These are phyloP conservation scores for Posidonia oceanica DNA, from an alignment of 116 monocot genomes.

Conservation along the genomic window DNA sequence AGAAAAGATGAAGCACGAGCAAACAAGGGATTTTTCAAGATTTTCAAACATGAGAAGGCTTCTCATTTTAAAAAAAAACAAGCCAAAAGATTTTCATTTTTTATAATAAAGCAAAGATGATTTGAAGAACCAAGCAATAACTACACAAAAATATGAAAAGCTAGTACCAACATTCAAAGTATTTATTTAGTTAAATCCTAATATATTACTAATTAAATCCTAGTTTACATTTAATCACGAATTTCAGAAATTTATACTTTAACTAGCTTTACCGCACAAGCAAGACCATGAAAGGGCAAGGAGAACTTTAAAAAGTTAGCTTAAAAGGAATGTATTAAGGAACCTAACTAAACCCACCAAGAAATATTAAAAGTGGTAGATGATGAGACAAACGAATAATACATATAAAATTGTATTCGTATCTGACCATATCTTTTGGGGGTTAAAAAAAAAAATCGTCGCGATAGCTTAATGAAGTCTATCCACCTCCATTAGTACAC, in stretches of 20 bases:
- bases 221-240: no score
- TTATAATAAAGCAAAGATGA: no score
- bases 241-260: background rate
- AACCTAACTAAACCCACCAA: background rate
- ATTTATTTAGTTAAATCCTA: no score
- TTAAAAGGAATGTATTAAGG: background rate
- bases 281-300: background rate
- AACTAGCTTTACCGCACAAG: background rate
- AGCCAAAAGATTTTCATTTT: no score
- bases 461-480: background rate
- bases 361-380: conserved; percentile 2
- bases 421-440: conserved; percentile 3
- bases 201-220: no score
- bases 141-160: no score
- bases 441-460: background rate
- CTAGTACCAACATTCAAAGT: no score
- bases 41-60: no score
- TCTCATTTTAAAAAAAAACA: no score
- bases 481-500: background rate
- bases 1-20: no score
- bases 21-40: no score
- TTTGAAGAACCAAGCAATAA: no score
- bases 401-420: conserved; percentile 1
- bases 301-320: background rate
- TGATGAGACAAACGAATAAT: background rate